Base-by-base conservation (phyloP, 169 alveolate species). In the Plasmodium berghei region DNA sequence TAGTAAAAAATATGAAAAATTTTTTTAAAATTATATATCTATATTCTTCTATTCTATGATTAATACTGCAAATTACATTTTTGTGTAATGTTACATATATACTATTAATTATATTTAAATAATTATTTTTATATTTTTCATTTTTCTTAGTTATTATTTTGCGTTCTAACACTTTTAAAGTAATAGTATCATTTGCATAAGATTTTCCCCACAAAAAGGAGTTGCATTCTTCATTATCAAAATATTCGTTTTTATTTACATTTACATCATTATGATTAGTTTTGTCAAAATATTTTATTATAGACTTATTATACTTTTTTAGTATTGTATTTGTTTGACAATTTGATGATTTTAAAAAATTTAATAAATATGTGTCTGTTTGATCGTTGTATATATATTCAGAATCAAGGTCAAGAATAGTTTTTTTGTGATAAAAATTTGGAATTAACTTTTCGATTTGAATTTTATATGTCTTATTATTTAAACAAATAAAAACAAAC, bases 1-100 rank as follows among this genome's bases (percentile, higher is more conserved):
- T 34, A 64, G 40, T 2, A 12, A 49, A 9, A n/a, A 80, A 46
- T 22, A 12, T 26, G 20, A 69, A 66, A 69, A 80, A 80, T 20
- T 63, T 70, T 52, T 80, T 80, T 5, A 80, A 24, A 66, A 70
- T 54, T 20, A 80, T 10, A 64, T 52, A 52, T 34, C 90, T 40
- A 18, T 80, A 80, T 71, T 80, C 90, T 18, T 80, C 72, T 20
- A 80, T 66, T 59, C 90, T 34, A 48, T 10, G 66, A 26, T 80
- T 52, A 12, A 80, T 14, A 46, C 90, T 80, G 20, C 20, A 61
- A 28, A 80, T 64, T 14, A 64, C 28, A 80, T 80, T 80, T 45
- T 54, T 54, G 22, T 80, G 90, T 42, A 80, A 5, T 1, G 90
- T 28, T 10, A 80, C 72, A 58, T 80, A 80, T 8, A 80, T 80